These are phyloP conservation scores for Populus euphratica DNA, from an alignment of 345 rosid genomes.

Conservation along the genomic window DNA sequence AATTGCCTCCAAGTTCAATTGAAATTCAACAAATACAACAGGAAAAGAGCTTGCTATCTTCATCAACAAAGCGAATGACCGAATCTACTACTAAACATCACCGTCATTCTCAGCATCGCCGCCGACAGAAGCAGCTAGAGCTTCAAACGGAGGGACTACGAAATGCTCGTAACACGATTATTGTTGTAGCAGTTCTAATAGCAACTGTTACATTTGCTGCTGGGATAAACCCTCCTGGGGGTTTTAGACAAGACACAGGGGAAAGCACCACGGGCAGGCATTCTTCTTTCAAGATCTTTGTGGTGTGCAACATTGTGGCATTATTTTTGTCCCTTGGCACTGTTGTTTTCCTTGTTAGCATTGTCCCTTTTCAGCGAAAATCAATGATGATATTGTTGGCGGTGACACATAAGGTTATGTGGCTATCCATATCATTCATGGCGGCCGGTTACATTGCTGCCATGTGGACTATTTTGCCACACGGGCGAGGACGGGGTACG, in stretches of 20 bases:
- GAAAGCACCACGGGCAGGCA: slow-evolving; percentile 27
- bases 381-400: slow-evolving; percentile 42
- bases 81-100: slow-evolving; percentile 6
- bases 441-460: slow-evolving; percentile 55
- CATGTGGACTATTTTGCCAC: slow-evolving; percentile 50
- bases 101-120: slow-evolving; percentile 13
- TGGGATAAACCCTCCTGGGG: slow-evolving; percentile 73
- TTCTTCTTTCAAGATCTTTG: slow-evolving; percentile 50
- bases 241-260: slow-evolving; percentile 40
- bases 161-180: slow-evolving; percentile 61
- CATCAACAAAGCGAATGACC: not conserved
- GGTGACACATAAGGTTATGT: slow-evolving; percentile 56
- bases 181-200: slow-evolving; percentile 52
- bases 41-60: not conserved
- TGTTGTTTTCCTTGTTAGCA: slow-evolving; percentile 57
- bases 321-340: slow-evolving; percentile 49
- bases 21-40: slow-evolving; percentile 16
- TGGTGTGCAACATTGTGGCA: slow-evolving; percentile 52
- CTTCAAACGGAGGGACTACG: slow-evolving; percentile 47
- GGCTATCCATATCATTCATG: slow-evolving; percentile 56
- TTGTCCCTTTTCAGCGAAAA: slow-evolving; percentile 54
- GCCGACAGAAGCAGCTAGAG: slow-evolving; percentile 36
- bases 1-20: slow-evolving; percentile 34
- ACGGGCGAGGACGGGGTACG: slow-evolving; percentile 20
- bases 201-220: slow-evolving; percentile 65